Conservation (phyloP, 2,329 filamentous ascomycete genomes). For the Beauveria sp. region DNA sequence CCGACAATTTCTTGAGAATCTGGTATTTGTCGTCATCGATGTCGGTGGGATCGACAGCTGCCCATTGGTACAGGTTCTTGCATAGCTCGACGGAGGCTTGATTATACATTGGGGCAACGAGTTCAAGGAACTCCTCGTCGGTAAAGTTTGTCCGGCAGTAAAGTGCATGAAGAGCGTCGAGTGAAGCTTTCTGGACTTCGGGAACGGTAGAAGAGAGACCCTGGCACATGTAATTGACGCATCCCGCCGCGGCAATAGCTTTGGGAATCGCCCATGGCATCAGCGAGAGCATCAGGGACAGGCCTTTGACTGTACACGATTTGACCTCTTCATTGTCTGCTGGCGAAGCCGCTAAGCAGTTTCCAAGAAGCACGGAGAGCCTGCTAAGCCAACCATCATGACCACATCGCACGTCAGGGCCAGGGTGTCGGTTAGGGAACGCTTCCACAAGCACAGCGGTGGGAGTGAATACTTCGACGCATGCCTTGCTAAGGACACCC, state of each 20-base stretch:
- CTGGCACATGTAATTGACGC: slow-evolving; percentile 62
- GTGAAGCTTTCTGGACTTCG: slow-evolving; percentile 60
- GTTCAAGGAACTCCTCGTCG: slow-evolving; percentile 68
- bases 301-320: slow-evolving; percentile 64
- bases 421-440: slow-evolving; percentile 64
- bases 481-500: slow-evolving; percentile 75
- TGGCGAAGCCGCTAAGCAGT: slow-evolving; percentile 61
- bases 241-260: slow-evolving; percentile 64
- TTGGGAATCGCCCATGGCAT: slow-evolving; percentile 85
- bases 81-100: slow-evolving; percentile 64
- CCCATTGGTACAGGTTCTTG: slow-evolving; percentile 71
- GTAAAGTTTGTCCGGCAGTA: slow-evolving; percentile 69
- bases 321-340: slow-evolving; percentile 60
- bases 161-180: slow-evolving; percentile 72
- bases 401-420: slow-evolving; percentile 64
- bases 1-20: slow-evolving; percentile 86
- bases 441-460: slow-evolving; percentile 64
- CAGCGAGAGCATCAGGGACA: slow-evolving; percentile 69
- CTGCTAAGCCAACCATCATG: slow-evolving; percentile 82
- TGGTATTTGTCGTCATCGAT: slow-evolving; percentile 89
- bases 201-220: slow-evolving; percentile 64
- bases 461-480: slow-evolving; percentile 91
- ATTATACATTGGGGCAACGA: slow-evolving; percentile 74
- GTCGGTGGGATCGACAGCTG: slow-evolving; percentile 68
- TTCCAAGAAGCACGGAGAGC: slow-evolving; percentile 64